Percentiles rank a stretch among this genome's conserved stretches.
Conservation (phyloP, 805 yeast species). For the Lachancea thermotolerans region DNA sequence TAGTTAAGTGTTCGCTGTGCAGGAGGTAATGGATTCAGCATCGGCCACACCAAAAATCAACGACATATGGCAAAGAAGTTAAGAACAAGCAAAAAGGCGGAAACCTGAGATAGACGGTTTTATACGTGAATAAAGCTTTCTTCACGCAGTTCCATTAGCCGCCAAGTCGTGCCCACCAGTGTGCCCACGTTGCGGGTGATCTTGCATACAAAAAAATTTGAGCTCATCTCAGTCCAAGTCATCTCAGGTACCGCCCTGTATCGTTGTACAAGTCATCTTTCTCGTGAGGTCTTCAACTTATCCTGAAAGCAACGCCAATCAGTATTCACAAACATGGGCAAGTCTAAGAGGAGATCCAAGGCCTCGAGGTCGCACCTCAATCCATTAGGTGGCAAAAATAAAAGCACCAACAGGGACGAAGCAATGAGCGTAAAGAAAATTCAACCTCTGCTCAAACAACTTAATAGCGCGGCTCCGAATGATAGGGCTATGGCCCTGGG, state of each 20-base stretch:
- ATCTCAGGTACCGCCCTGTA: background rate
- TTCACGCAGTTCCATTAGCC: no score
- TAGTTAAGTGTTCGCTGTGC: no score
- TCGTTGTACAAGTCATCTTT: background rate
- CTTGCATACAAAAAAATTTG: constrained; percentile 9
- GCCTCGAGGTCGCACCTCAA: constrained; percentile 36
- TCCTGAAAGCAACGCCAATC: no score
- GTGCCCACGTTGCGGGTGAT: background rate
- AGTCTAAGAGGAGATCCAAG: constrained; percentile 62
- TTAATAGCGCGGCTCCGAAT: constrained; percentile 55
- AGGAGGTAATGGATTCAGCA: no score
- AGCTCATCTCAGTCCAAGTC: constrained; percentile 8
- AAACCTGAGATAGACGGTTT: no score
- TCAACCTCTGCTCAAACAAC: constrained; percentile 58
- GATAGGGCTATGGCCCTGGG: constrained; percentile 75
- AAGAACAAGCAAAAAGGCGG: no score
- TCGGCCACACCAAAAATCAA: no score
- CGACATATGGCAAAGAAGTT: no score
- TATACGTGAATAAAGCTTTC: no score
- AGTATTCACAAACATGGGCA: constrained; percentile 47
- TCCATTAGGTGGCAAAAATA: constrained; percentile 28
- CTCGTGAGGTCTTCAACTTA: no score
- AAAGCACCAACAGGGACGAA: constrained; percentile 41
- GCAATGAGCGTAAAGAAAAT: constrained; percentile 48
- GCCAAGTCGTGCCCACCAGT: no score